Conservation (phyloP, 2,329 filamentous ascomycete species). For the Truncatella angustata region DNA sequence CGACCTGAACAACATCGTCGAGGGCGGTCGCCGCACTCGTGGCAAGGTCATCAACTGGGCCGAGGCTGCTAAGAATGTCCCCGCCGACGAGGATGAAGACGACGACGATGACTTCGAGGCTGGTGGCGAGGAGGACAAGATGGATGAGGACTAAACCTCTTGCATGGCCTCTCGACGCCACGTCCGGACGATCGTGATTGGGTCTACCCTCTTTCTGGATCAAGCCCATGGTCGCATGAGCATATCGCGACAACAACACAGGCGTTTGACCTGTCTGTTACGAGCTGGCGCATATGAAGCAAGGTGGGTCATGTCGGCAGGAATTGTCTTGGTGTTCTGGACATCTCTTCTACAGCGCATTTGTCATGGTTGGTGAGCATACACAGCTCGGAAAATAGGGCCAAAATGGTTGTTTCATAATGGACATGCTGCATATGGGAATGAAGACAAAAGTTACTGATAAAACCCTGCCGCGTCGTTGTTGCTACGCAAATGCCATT, state of each 20-base stretch:
- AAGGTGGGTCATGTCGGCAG: background rate
- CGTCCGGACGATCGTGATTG: background rate
- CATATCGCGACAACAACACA: background rate
- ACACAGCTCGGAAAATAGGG: background rate
- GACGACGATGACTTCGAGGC: conserved; percentile 68
- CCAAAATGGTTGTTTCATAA: background rate
- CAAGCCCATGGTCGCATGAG: background rate
- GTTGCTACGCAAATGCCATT: background rate
- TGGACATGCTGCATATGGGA: background rate
- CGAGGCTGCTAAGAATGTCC: conserved; percentile 80
- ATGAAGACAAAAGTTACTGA: background rate
- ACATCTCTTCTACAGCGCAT: background rate
- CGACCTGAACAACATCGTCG: conserved; percentile 83
- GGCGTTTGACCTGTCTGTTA: background rate
- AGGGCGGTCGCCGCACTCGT: conserved; percentile 77
- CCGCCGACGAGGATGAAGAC: conserved; percentile 72
- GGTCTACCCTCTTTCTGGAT: background rate
- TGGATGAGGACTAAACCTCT: conserved; percentile 51
- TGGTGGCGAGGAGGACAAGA: conserved; percentile 63
- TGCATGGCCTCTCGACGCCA: background rate
- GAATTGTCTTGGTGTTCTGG: background rate
- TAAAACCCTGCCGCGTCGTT: background rate
- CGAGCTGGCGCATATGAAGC: background rate
- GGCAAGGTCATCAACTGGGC: conserved; percentile 91
- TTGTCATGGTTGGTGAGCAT: background rate